phyloP scores from a whole-genome alignment of 2,329 filamentous ascomycete species.

The Cladosporium austrohemisphaericum region DNA sequence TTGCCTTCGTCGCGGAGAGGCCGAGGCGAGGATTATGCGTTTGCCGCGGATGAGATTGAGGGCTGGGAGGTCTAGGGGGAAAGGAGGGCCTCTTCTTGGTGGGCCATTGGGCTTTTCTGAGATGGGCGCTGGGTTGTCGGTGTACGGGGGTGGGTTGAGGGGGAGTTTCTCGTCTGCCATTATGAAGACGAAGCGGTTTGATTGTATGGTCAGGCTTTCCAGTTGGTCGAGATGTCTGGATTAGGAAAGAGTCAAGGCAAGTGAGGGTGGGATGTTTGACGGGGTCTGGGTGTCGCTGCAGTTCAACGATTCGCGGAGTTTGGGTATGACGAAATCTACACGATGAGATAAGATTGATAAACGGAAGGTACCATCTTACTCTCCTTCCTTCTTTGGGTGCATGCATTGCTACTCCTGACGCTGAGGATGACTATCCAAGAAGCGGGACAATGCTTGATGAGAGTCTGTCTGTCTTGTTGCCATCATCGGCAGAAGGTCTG shows the following conservation, averaged over 20 bases:
- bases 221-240: not conserved
- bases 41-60: constrained; percentile 71
- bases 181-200: constrained; percentile 3
- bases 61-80: constrained; percentile 74
- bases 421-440: not conserved
- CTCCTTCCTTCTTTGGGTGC: not conserved
- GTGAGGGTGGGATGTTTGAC: not conserved
- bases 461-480: not conserved
- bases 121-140: constrained; percentile 23
- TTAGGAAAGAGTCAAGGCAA: not conserved
- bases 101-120: constrained; percentile 20
- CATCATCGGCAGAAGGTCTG: too few relatives aligned
- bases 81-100: constrained; percentile 41
- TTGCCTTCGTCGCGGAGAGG: constrained; percentile 78
- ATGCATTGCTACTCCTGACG: not conserved
- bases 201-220: not conserved
- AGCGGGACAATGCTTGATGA: not conserved
- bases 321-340: constrained; percentile 13
- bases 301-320: constrained; percentile 8
- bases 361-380: too few relatives aligned
- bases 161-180: constrained; percentile 35
- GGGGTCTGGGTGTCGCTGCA: not conserved
- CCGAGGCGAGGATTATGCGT: constrained; percentile 83
- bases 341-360: too few relatives aligned
- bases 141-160: constrained; percentile 44